Evolutionary conservation across 2,329 filamentous ascomycete species (phyloP).

Genomic region (Penicillium sp.): DNA sequence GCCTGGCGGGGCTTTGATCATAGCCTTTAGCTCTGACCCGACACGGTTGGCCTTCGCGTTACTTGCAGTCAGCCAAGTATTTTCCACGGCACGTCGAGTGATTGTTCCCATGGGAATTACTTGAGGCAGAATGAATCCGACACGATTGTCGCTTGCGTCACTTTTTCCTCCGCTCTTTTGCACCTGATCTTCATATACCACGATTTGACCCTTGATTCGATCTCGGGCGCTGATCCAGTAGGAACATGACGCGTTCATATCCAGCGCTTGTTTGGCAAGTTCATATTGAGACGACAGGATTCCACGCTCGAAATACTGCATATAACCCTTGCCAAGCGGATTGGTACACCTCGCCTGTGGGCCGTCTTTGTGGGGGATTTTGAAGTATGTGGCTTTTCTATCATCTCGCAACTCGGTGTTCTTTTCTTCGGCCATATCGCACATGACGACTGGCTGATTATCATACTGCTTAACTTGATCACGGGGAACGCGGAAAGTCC

Average conservation of each 20-base stretch:
- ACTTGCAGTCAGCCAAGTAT: slow-evolving; percentile 96
- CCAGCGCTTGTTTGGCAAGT: slow-evolving; percentile 89
- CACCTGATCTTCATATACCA: slow-evolving; percentile 74
- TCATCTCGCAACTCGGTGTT: slow-evolving; percentile 67
- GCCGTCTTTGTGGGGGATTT: slow-evolving; percentile 94
- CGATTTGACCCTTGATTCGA: slow-evolving; percentile 91
- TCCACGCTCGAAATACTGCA: slow-evolving; percentile 87
- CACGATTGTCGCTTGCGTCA: slow-evolving; percentile 28
- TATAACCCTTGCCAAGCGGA: slow-evolving; percentile 87
- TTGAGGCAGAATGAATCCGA: slow-evolving; percentile 91
- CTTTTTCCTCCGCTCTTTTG: slow-evolving; percentile 19
- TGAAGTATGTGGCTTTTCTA: slow-evolving; percentile 69
- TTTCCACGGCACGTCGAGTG: slow-evolving; percentile 89
- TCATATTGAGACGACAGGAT: slow-evolving; percentile 80
- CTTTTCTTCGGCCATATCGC: slow-evolving; percentile 74
- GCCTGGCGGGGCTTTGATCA: slow-evolving; percentile 87
- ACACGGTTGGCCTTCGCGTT: slow-evolving; percentile 96
- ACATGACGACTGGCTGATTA: slow-evolving; percentile 68
- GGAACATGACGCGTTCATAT: slow-evolving; percentile 98
- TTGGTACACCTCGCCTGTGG: slow-evolving; percentile 78
- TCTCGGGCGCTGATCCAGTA: slow-evolving; percentile 98
- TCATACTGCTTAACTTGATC: slow-evolving; percentile 63
- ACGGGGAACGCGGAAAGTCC: slow-evolving; percentile 78
- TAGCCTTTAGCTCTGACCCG: slow-evolving; percentile 93
- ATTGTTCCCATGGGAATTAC: slow-evolving; percentile 98